Conservation (phyloP, 2,329 filamentous ascomycete species). For the Colletotrichum sp. region DNA sequence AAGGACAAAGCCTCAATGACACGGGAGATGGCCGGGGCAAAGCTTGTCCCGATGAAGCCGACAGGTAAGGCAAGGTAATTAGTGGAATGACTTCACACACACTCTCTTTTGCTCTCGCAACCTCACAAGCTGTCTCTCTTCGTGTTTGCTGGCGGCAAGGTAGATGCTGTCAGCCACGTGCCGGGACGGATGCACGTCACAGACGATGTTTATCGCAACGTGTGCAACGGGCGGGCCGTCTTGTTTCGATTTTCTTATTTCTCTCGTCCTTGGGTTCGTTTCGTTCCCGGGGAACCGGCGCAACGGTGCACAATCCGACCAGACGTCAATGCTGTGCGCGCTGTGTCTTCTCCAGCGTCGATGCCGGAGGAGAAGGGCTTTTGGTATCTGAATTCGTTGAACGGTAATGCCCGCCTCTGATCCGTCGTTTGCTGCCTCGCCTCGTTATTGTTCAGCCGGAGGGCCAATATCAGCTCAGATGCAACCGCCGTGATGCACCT, state of each 20-base stretch:
- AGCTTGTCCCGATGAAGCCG: constrained; percentile 17
- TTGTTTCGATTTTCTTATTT: not conserved
- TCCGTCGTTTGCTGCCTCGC: not conserved
- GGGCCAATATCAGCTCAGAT: not conserved
- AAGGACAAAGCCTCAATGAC: not conserved
- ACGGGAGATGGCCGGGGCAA: not conserved
- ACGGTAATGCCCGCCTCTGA: not conserved
- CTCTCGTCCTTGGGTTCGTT: not conserved
- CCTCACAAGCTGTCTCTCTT: not conserved
- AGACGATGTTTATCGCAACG: not conserved
- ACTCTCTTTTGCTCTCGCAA: not conserved
- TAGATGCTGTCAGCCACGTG: constrained; percentile 2
- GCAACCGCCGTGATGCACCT: not conserved
- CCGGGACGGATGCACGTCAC: not conserved
- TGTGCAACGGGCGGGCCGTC: not conserved
- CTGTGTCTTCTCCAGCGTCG: not conserved
- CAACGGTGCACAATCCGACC: not conserved
- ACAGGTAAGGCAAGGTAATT: not conserved
- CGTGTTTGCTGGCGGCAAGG: not conserved
- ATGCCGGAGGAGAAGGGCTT: not conserved
- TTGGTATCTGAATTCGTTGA: not conserved
- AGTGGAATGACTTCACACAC: constrained; percentile 4
- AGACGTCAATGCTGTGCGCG: not conserved
- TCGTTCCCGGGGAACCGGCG: not conserved
- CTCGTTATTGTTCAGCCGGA: not conserved